These are phyloP conservation scores for Solanum lycopersicoides DNA, from an alignment of 257 asterid species.

Conservation along the genomic window DNA sequence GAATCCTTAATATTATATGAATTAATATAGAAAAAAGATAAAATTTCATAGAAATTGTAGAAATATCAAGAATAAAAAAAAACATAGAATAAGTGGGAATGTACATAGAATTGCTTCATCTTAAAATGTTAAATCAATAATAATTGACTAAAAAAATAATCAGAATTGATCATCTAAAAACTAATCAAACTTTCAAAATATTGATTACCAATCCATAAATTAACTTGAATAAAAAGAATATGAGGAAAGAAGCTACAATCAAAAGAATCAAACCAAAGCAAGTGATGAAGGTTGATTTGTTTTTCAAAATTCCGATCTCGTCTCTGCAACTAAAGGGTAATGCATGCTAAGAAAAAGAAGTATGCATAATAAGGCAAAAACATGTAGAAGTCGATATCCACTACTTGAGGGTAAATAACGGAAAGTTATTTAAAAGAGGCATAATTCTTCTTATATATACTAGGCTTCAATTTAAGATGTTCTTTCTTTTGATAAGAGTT, in stretches of 20 bases:
- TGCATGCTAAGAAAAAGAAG: not conserved
- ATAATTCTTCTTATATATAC: not conserved
- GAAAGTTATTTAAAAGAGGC: not conserved
- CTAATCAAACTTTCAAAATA: not conserved
- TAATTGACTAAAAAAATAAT: not conserved
- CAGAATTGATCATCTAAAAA: not conserved
- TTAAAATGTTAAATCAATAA: not conserved
- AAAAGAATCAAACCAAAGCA: not conserved
- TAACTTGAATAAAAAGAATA: not conserved
- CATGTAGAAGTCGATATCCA: not conserved
- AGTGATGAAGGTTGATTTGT: not conserved
- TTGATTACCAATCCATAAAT: not conserved
- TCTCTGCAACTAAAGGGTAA: not conserved
- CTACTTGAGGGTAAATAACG: not conserved
- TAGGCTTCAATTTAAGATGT: not conserved
- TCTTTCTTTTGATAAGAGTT: not conserved
- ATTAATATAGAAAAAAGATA: not conserved
- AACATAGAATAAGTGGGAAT: not conserved
- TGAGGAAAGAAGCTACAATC: not conserved
- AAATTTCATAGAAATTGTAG: not conserved
- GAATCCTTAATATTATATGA: not conserved
- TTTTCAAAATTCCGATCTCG: not conserved
- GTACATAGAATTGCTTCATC: not conserved
- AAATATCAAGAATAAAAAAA: not conserved
- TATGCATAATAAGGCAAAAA: not conserved